Evolutionary conservation across 345 rosid genomes (phyloP).

Genomic region (Arabidopsis arenosa): DNA sequence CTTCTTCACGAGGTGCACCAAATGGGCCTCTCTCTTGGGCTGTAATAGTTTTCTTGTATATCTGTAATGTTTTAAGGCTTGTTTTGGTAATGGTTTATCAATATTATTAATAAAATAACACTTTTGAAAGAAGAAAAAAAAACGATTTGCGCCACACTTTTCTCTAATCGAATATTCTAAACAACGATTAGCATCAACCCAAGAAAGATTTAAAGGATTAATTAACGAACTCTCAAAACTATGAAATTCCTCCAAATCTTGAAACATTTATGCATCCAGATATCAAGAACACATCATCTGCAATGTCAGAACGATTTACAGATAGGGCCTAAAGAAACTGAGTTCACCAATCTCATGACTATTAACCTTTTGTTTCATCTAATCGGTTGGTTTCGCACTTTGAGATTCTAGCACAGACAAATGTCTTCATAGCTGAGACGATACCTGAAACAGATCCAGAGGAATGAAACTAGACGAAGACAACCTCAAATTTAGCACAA

Average conservation of each 20-base stretch:
- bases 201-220: background rate
- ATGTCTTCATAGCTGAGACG: conserved; percentile 26
- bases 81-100: too few relatives aligned
- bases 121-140: too few relatives aligned
- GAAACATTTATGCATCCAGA: background rate
- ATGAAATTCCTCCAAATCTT: background rate
- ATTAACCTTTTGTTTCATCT: conserved; percentile 22
- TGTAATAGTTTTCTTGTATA: too few relatives aligned
- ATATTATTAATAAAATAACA: too few relatives aligned
- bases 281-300: conserved; percentile 18
- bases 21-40: too few relatives aligned
- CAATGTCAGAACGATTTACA: conserved; percentile 20
- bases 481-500: conserved; percentile 82
- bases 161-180: too few relatives aligned
- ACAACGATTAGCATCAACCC: background rate
- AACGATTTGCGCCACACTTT: too few relatives aligned
- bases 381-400: background rate
- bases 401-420: conserved; percentile 4
- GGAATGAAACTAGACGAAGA: conserved; percentile 62
- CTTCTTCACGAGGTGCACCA: too few relatives aligned
- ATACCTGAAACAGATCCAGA: background rate
- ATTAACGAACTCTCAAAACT: conserved; percentile 1
- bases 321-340: conserved; percentile 31
- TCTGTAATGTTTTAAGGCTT: too few relatives aligned
- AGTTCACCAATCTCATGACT: conserved; percentile 24